These are phyloP conservation scores for Amauroascus verrucosus DNA, from an alignment of 2,329 filamentous ascomycete species.

Conservation along the genomic window DNA sequence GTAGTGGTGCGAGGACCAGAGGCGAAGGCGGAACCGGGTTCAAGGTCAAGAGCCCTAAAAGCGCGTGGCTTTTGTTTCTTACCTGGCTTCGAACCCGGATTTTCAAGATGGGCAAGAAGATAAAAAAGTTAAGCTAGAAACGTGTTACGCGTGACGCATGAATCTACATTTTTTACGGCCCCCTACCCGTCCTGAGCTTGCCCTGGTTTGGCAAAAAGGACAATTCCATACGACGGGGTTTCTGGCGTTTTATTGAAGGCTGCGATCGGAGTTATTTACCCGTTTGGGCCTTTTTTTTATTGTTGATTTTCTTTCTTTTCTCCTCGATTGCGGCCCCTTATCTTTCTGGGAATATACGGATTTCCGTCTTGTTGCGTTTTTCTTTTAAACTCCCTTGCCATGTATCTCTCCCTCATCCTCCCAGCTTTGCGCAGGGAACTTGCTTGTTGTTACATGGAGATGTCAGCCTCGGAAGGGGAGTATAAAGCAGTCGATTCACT, in stretches of 20 bases:
- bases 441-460: conserved; percentile 8
- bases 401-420: conserved; percentile 2
- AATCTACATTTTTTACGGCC: conserved; percentile 2
- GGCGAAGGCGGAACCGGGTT: neutral
- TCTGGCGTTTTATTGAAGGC: neutral
- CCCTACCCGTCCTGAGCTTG: neutral
- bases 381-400: conserved; percentile 10
- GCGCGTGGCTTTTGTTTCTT: conserved; percentile 44
- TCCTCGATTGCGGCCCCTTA: neutral
- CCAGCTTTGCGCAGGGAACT: neutral
- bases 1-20: neutral
- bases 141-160: neutral
- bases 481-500: conserved; percentile 6
- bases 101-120: conserved; percentile 39
- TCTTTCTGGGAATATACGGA: conserved; percentile 12
- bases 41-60: conserved; percentile 22
- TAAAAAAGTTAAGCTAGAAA: conserved; percentile 15
- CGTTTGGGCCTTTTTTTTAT: neutral
- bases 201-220: conserved; percentile 5
- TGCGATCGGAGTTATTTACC: neutral
- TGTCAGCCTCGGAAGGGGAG: conserved; percentile 11
- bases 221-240: neutral
- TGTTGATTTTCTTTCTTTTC: neutral
- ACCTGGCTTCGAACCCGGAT: conserved; percentile 48
- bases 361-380: conserved; percentile 2